Evolutionary conservation across 257 asterid species (phyloP), one percentile per base, ranked within the genome.

Genomic region (Marsdenia floribunda): DNA sequence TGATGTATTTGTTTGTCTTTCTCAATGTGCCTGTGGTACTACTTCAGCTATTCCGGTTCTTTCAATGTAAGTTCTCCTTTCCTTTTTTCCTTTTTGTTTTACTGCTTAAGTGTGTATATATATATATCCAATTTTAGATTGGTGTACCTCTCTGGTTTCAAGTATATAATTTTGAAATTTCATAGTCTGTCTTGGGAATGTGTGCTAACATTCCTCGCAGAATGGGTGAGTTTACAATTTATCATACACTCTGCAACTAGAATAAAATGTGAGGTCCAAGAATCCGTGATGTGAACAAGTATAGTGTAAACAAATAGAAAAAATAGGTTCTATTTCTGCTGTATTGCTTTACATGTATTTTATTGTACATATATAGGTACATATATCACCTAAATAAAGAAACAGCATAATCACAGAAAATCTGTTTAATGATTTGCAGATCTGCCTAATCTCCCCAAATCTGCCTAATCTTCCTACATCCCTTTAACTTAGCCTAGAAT

Each of bases 21-120:
- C 71, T 74, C 78, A 76, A 57, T 75, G 81, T 71, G 78, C 82
- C 84, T 64, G 19, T 50, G 73, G 60, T 74, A 79, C 75, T 73
- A 82, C 81, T 78, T 77, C 93, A 94, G 99, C 97, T 37, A 94
- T 94, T 85, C 99, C 99, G 44, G 95, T 94, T 77, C 96, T 94
- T 75, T 94, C 99, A 70, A 92, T 86, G 99, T 94, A 88, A 92
- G 99, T 85, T 57, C 13, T 58, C 16, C 44, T 53, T 19, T 59
- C 71, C 59, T 24, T 55, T 42, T 2, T 63, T 9, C 6, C 18
- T 54, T 0, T 26, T 37, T 11, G 13, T 66, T 0, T 42, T 35
- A 3, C 49, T 33, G 19, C 18, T 64, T 57, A 6, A 24, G 3
- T 35, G 53, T n/a, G 18, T 38, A 46, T 33, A 33, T 71, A 44